These are phyloP conservation scores for Penicillium simplicissimum DNA, from an alignment of 495 filamentous ascomycete species.

Conservation along the genomic window DNA sequence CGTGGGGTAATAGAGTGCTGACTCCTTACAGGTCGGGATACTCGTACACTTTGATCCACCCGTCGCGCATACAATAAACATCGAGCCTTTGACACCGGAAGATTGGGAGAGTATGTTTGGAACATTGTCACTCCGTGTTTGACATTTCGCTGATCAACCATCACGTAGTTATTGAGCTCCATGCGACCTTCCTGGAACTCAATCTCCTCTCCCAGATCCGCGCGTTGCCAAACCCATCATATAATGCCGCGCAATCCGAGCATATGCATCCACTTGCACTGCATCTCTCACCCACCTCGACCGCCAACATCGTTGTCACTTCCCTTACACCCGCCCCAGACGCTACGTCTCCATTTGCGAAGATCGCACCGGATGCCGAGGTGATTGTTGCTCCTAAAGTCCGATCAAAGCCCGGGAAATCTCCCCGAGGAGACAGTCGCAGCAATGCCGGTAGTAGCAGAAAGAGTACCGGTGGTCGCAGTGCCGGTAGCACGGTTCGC, in stretches of 20 bases:
- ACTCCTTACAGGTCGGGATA: slow-evolving; percentile 56
- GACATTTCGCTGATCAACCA: slow-evolving; percentile 16
- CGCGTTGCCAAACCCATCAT: slow-evolving; percentile 82
- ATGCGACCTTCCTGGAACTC: slow-evolving; percentile 90
- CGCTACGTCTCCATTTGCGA: slow-evolving; percentile 75
- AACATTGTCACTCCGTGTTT: not conserved
- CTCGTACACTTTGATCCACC: slow-evolving; percentile 86
- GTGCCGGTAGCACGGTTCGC: slow-evolving; percentile 65
- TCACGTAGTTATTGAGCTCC: slow-evolving; percentile 80
- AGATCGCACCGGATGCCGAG: slow-evolving; percentile 90
- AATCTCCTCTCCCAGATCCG: slow-evolving; percentile 93
- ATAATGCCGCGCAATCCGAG: slow-evolving; percentile 48
- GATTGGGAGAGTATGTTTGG: slow-evolving; percentile 80
- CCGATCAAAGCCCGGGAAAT: slow-evolving; percentile 58
- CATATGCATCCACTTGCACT: slow-evolving; percentile 79
- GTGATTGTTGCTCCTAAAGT: slow-evolving; percentile 95
- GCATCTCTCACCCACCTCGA: slow-evolving; percentile 93
- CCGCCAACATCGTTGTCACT: slow-evolving; percentile 83
- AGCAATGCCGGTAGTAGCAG: slow-evolving; percentile 71
- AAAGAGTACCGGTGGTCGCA: slow-evolving; percentile 71
- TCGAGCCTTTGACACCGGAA: slow-evolving; percentile 89
- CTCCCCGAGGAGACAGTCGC: slow-evolving; percentile 57
- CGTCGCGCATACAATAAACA: slow-evolving; percentile 86
- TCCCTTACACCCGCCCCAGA: slow-evolving; percentile 73
- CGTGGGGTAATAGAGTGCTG: slow-evolving; percentile 19